Evolutionary conservation across 192 early-diverging fungal species (phyloP).

Genomic region (Gaertneriomyces sp.): DNA sequence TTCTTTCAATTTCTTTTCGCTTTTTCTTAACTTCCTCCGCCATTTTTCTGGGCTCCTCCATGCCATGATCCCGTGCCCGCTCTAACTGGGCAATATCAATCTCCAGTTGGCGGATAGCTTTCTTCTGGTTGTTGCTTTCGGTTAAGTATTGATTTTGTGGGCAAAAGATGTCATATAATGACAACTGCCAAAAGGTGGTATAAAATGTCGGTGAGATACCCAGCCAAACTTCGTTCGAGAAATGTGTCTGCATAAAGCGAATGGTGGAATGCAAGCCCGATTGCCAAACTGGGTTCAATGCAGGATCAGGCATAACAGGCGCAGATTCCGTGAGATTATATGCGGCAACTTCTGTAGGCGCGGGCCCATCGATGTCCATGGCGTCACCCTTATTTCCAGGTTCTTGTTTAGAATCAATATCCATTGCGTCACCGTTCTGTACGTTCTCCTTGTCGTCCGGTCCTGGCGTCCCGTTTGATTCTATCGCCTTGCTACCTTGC

Average conservation of each 20-base stretch:
- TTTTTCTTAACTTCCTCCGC: slow-evolving; percentile 11
- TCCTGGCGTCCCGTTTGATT: too few species aligned
- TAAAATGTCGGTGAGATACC: slow-evolving; percentile 62
- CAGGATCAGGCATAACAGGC: too few species aligned
- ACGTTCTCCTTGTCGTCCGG: too few species aligned
- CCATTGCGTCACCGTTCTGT: too few species aligned
- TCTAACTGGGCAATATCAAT: slow-evolving; percentile 32
- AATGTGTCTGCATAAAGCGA: slow-evolving; percentile 11
- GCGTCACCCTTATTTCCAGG: slow-evolving; percentile 13
- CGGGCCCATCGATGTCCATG: slow-evolving; percentile 33
- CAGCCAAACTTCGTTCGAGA: slow-evolving; percentile 38
- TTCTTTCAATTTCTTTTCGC: slow-evolving; percentile 19
- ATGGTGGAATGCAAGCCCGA: slow-evolving; percentile 30
- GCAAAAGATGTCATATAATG: slow-evolving; percentile 69
- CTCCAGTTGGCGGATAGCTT: slow-evolving; percentile 33
- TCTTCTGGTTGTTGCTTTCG: slow-evolving; percentile 52
- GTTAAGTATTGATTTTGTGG: slow-evolving; percentile 59
- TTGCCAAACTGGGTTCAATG: slow-evolving; percentile 34
- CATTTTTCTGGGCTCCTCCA: not conserved
- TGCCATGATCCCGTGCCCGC: slow-evolving; percentile 1
- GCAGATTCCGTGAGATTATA: too few species aligned
- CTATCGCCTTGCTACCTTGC: too few species aligned
- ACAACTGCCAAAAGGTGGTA: slow-evolving; percentile 74
- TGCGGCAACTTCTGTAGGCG: not conserved
- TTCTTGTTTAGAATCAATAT: not conserved